Conservation (phyloP, 306 rosid genomes). For the Lagenaria siceraria region DNA sequence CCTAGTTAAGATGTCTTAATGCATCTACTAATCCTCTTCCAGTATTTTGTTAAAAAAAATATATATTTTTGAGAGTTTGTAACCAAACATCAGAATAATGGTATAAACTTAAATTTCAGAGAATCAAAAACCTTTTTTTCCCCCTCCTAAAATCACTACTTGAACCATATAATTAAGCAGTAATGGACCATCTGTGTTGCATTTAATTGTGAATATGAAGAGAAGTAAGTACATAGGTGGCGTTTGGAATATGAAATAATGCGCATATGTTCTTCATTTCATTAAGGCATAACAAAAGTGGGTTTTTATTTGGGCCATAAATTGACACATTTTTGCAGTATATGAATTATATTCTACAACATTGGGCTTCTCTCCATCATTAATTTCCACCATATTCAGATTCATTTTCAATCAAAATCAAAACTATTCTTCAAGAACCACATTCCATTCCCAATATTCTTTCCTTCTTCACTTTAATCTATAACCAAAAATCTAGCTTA, state of each 20-base stretch:
- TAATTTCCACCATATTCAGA: conserved; percentile 8
- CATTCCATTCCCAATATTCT: conserved; percentile 4
- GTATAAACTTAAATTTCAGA: no score
- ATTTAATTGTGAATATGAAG: no score
- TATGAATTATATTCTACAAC: neutral
- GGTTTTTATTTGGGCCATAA: neutral
- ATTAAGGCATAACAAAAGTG: neutral
- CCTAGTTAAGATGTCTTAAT: no score
- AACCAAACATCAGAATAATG: no score
- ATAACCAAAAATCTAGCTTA: neutral
- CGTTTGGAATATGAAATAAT: neutral
- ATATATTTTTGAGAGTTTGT: no score
- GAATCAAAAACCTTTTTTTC: no score
- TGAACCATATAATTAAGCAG: no score
- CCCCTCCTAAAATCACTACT: no score
- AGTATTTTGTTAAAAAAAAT: no score
- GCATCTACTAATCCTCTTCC: no score
- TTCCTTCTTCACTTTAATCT: neutral
- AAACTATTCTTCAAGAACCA: conserved; percentile 10
- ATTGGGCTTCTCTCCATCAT: neutral
- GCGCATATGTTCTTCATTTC: neutral
- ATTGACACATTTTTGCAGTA: neutral
- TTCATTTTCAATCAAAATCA: conserved; percentile 22
- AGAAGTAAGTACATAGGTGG: no score
- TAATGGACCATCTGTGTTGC: no score